Percentiles rank a stretch among this genome's conserved stretches.
Evolutionary conservation across 805 yeast species (phyloP).

Genomic region (Saccharomyces kudriavzevii): DNA sequence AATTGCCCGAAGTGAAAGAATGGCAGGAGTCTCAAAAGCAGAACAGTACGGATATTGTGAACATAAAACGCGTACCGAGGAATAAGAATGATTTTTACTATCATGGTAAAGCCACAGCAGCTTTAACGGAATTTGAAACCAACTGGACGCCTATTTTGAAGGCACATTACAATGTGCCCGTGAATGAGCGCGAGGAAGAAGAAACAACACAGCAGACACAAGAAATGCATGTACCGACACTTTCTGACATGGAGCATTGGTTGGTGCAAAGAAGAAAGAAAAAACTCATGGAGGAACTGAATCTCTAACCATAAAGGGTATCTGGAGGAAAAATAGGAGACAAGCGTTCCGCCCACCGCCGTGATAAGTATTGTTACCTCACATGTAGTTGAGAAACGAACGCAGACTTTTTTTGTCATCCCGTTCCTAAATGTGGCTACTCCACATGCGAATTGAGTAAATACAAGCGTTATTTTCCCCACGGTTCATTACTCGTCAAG

Average conservation of each 20-base stretch:
- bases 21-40: conserved; percentile 27
- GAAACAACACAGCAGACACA: conserved; percentile 15
- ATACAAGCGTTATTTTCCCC: not conserved
- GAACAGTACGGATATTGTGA: conserved; percentile 12
- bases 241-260: conserved; percentile 38
- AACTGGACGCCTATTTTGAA: conserved; percentile 12
- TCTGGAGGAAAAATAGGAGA: not conserved
- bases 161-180: conserved; percentile 2
- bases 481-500: not conserved
- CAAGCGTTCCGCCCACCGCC: not conserved
- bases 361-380: not conserved
- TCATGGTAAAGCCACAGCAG: not conserved
- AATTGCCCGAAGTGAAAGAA: conserved; percentile 62
- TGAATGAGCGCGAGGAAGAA: conserved; percentile 8
- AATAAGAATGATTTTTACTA: conserved; percentile 4
- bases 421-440: too few relatives aligned
- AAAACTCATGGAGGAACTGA: conserved; percentile 32
- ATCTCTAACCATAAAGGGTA: conserved; percentile 3
- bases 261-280: conserved; percentile 39
- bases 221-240: conserved; percentile 23
- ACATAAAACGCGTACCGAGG: conserved; percentile 6
- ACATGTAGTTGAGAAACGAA: too few relatives aligned
- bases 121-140: conserved; percentile 6
- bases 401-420: too few relatives aligned
- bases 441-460: too few relatives aligned